Conservation (phyloP, 2,329 filamentous ascomycete genomes). For the Pyrenophora graminea region DNA sequence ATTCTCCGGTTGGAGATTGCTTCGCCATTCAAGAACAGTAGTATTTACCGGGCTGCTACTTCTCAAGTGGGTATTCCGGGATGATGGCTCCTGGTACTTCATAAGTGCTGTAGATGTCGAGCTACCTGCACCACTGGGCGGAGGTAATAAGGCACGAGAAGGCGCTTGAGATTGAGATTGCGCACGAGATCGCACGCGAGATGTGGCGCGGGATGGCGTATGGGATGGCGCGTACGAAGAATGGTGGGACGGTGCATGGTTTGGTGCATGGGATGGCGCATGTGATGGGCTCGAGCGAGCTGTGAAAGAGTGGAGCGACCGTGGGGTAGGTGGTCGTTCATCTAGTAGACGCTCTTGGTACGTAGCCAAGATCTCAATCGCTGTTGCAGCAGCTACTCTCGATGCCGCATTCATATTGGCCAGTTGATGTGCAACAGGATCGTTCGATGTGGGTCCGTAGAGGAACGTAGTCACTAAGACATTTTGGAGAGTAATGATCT, state of each 20-base stretch:
- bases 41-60: constrained; percentile 31
- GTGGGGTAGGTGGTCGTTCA: constrained; percentile 18
- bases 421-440: constrained; percentile 40
- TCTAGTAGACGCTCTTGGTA: constrained; percentile 33
- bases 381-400: constrained; percentile 30
- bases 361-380: constrained; percentile 36
- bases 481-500: constrained; percentile 43
- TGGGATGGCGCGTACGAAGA: constrained; percentile 2
- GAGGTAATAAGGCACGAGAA: constrained; percentile 19
- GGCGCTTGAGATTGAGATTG: constrained; percentile 14
- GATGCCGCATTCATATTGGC: constrained; percentile 38
- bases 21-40: constrained; percentile 26
- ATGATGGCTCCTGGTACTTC: constrained; percentile 23
- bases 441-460: constrained; percentile 41
- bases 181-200: constrained; percentile 1
- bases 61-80: constrained; percentile 8
- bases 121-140: constrained; percentile 1
- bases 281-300: constrained; percentile 8
- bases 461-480: constrained; percentile 40
- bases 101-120: constrained; percentile 33
- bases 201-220: background rate
- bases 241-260: constrained; percentile 1
- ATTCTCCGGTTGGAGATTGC: constrained; percentile 22
- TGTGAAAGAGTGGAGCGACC: constrained; percentile 20
- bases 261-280: background rate